phyloP scores from a whole-genome alignment of 2,329 filamentous ascomycete genomes.

The Shiraia bambusicola region DNA sequence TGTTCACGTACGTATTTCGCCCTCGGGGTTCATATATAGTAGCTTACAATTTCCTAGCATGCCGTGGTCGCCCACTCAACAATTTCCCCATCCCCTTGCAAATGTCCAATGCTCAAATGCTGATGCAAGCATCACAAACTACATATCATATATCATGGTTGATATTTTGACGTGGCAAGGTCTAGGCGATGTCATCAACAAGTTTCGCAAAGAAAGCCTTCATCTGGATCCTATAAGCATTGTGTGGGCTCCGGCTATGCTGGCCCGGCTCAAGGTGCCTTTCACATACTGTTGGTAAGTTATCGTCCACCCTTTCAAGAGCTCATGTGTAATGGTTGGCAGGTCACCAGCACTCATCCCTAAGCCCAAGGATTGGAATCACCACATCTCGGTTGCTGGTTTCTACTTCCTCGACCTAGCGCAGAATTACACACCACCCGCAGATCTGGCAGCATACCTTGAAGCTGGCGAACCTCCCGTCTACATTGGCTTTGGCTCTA shows the following conservation, averaged over 20 bases:
- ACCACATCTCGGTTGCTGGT: conserved; percentile 44
- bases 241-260: conserved; percentile 79
- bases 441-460: conserved; percentile 44
- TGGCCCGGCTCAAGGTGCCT: conserved; percentile 73
- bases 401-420: conserved; percentile 46
- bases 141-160: conserved; percentile 78
- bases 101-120: conserved; percentile 77
- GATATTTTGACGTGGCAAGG: conserved; percentile 95
- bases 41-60: conserved; percentile 54
- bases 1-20: conserved; percentile 71
- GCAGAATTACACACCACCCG: conserved; percentile 42
- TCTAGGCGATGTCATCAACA: conserved; percentile 86
- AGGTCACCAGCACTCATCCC: conserved; percentile 47
- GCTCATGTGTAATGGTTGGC: background rate
- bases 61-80: conserved; percentile 85
- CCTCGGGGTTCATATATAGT: background rate
- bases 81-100: conserved; percentile 82
- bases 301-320: background rate
- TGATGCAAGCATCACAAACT: conserved; percentile 76
- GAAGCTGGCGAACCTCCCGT: conserved; percentile 44
- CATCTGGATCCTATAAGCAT: conserved; percentile 76
- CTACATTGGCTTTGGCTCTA: conserved; percentile 47
- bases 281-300: conserved; percentile 84
- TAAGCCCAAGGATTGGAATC: conserved; percentile 51
- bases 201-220: conserved; percentile 73